These are phyloP conservation scores for Debaryomyces prosopidis DNA, from an alignment of 805 yeast species.

Conservation along the genomic window DNA sequence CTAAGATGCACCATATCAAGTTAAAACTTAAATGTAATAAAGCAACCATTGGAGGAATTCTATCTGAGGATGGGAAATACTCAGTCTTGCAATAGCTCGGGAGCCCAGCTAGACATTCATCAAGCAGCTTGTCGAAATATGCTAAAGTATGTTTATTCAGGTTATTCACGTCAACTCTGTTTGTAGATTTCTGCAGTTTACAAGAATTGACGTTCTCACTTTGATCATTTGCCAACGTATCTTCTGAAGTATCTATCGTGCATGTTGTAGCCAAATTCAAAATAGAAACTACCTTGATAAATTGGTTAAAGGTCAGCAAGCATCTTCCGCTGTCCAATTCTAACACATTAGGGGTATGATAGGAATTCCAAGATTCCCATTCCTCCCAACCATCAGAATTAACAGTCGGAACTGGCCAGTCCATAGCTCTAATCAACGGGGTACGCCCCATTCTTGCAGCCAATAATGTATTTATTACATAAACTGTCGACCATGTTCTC, in stretches of 20 bases:
- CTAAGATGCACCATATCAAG: slow-evolving; percentile 19
- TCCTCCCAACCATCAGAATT: slow-evolving; percentile 26
- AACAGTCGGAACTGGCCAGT: slow-evolving; percentile 23
- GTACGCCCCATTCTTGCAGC: slow-evolving; percentile 24
- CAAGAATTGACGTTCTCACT: background rate
- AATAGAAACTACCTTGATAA: slow-evolving; percentile 14
- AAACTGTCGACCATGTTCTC: slow-evolving; percentile 25
- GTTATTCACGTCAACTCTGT: background rate
- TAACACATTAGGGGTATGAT: slow-evolving; percentile 2
- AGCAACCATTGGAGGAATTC: slow-evolving; percentile 16
- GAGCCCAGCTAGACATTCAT: slow-evolving; percentile 7
- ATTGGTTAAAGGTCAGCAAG: slow-evolving; percentile 18
- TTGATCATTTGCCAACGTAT: slow-evolving; percentile 6
- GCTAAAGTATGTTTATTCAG: slow-evolving; percentile 10
- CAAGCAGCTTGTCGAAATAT: slow-evolving; percentile 10
- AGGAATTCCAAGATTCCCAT: slow-evolving; percentile 23
- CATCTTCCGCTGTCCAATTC: slow-evolving; percentile 19
- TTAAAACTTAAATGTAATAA: slow-evolving; percentile 15
- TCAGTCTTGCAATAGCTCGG: slow-evolving; percentile 17
- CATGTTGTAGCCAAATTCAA: slow-evolving; percentile 22
- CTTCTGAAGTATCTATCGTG: slow-evolving; percentile 13
- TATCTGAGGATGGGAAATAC: background rate
- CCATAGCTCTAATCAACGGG: slow-evolving; percentile 21
- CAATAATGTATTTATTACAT: slow-evolving; percentile 19
- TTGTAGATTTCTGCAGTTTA: background rate